Percentiles rank a stretch among this genome's conserved stretches.
These are phyloP conservation scores for Trichophyton rubrum DNA, from an alignment of 2,329 filamentous ascomycete genomes.

Conservation along the genomic window DNA sequence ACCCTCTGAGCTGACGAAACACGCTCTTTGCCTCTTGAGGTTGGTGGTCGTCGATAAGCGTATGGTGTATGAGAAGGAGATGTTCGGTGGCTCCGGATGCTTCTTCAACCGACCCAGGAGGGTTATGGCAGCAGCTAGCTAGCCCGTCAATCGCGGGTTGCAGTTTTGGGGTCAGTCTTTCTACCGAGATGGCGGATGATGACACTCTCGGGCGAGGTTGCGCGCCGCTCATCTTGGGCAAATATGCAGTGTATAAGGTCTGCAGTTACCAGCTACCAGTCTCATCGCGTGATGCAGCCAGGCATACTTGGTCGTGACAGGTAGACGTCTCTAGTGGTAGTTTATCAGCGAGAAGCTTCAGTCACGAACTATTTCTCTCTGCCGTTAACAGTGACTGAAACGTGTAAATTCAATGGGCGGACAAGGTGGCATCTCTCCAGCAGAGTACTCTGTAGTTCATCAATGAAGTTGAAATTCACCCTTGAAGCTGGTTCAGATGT, in stretches of 20 bases:
- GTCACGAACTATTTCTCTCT: not conserved
- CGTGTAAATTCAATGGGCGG: not conserved
- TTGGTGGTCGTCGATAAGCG: slow-evolving; percentile 42
- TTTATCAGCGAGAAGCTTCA: not conserved
- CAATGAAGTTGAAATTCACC: not conserved
- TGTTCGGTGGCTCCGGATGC: slow-evolving; percentile 40
- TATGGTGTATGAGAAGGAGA: slow-evolving; percentile 55
- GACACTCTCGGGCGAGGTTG: slow-evolving; percentile 9
- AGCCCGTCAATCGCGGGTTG: slow-evolving; percentile 28
- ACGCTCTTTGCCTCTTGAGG: slow-evolving; percentile 55
- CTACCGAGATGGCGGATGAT: slow-evolving; percentile 17
- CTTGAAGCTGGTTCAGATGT: not conserved
- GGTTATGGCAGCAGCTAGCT: slow-evolving; percentile 21
- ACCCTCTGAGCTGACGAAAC: slow-evolving; percentile 70
- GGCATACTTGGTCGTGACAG: not conserved
- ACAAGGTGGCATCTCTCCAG: not conserved
- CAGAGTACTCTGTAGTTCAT: not conserved
- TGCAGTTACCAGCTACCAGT: not conserved
- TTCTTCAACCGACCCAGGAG: slow-evolving; percentile 20
- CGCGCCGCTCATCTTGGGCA: slow-evolving; percentile 10
- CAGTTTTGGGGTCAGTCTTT: slow-evolving; percentile 28
- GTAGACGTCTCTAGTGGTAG: not conserved
- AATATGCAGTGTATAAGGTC: not conserved
- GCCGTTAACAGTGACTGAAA: not conserved
- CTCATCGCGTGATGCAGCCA: not conserved